Evolutionary conservation across 345 rosid species (phyloP).

Genomic region (Brassica nigra): DNA sequence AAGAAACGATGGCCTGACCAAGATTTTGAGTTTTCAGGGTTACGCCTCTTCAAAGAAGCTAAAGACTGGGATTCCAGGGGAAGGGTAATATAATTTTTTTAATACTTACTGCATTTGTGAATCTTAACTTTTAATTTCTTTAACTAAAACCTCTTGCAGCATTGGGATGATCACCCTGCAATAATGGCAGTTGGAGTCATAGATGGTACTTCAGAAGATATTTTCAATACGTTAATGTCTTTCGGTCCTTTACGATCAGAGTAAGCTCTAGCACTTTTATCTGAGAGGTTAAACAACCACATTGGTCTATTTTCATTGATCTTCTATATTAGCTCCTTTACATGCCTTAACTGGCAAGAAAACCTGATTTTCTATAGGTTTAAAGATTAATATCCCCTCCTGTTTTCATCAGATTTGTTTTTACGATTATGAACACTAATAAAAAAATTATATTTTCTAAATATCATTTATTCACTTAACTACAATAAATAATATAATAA

Average conservation of each 20-base stretch:
- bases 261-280: slow-evolving; percentile 51
- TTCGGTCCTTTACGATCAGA: slow-evolving; percentile 82
- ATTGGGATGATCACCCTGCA: slow-evolving; percentile 93
- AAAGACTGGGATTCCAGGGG: slow-evolving; percentile 69
- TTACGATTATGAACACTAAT: too few relatives aligned
- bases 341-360: not conserved
- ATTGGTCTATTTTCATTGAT: not conserved
- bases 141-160: slow-evolving; percentile 45
- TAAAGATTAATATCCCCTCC: not conserved
- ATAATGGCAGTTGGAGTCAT: slow-evolving; percentile 93
- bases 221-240: slow-evolving; percentile 78
- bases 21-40: slow-evolving; percentile 51
- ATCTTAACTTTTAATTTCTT: not conserved
- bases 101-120: not conserved
- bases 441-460: too few relatives aligned
- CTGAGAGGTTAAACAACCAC: not conserved
- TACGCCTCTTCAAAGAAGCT: slow-evolving; percentile 91
- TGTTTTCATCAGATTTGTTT: too few relatives aligned
- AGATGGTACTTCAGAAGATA: slow-evolving; percentile 80
- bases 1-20: slow-evolving; percentile 3
- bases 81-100: slow-evolving; percentile 48
- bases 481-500: too few relatives aligned
- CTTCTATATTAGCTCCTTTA: not conserved
- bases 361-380: not conserved
- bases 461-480: too few relatives aligned